Percentiles rank a stretch among this genome's conserved stretches.
Conservation (phyloP, 176 grass and related monocot species). For the Oryza brachyantha region DNA sequence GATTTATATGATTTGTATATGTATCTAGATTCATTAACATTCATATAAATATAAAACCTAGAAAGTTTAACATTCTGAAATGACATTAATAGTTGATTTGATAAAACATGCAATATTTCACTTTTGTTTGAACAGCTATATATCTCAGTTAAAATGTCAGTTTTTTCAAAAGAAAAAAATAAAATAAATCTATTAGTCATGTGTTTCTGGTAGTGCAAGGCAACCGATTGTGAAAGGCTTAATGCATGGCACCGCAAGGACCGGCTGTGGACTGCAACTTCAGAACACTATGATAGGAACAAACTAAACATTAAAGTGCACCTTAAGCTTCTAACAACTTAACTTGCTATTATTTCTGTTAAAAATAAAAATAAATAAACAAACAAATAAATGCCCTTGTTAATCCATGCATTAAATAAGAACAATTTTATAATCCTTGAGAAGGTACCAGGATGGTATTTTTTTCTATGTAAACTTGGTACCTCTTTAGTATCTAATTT, state of each 20-base stretch:
- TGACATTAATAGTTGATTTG: too few species aligned
- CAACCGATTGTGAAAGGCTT: not conserved
- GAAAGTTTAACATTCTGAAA: too few species aligned
- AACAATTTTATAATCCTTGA: too few species aligned
- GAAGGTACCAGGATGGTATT: too few species aligned
- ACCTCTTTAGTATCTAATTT: too few species aligned
- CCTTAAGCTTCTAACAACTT: not conserved
- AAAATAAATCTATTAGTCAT: not conserved
- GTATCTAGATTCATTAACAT: too few species aligned
- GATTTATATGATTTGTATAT: too few species aligned
- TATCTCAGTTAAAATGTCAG: too few species aligned
- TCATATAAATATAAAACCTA: too few species aligned
- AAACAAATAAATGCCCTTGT: not conserved
- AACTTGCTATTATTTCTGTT: not conserved
- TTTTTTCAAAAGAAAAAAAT: not conserved
- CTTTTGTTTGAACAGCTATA: not conserved
- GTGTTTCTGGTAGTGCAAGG: not conserved
- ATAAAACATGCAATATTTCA: not conserved
- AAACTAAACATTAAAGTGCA: constrained; percentile 8
- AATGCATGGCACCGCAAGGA: not conserved
- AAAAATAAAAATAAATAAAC: not conserved
- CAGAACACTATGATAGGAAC: not conserved
- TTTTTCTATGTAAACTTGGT: too few species aligned
- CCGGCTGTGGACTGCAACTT: not conserved
- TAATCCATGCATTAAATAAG: not conserved